Base-by-base conservation (phyloP, 495 filamentous ascomycete species). In the Thermochaetoides thermophila region DNA sequence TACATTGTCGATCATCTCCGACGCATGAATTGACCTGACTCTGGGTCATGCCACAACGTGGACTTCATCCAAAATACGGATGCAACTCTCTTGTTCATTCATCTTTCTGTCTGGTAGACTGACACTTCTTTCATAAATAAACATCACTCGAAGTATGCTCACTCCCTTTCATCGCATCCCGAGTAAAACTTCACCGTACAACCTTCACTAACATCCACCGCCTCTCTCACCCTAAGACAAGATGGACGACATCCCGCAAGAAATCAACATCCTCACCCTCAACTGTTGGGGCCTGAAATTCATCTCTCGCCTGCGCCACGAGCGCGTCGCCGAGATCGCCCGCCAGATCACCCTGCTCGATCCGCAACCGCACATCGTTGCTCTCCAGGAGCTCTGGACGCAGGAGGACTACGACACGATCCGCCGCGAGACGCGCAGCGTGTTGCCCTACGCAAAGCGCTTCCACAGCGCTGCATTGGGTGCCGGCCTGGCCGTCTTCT, bases 251-350 rank as follows among this genome's bases (percentile, higher is more conserved):
- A 33, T 49, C 25, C 63, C 62, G 17, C 53, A 54, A 15, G 61
- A 70, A 32, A 73, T 95, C 46, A 76, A 76, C 37, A 62, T 95
- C 34, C 59, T 95, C 47, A 81, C 80, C 3, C 73, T 91, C 51
- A 97, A 97, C 53, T 91, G 83, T 72, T 95, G 89, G 85, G 89
- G 89, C 26, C 72, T 96, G 35, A 89, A 92, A 54, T 89, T 73
- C 57, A 64, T 95, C 43, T 72, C 84, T 39, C 77, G 76, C 45
- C 66, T 78, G 42, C 83, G 87, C 35, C 62, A 67, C 43, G 81
- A 80, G 49, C 84, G 89, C 21, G 69, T 95, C 29, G 50, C 64
- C 8, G 83, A 93, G 52, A 93, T 97, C 42, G 84, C 85, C 29
- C 69, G 71, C 29, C 72, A 73, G 32, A 67, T 92, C 19, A 75